phyloP scores from a whole-genome alignment of 495 filamentous ascomycete genomes.

The Amphirosellinia nigrospora region DNA sequence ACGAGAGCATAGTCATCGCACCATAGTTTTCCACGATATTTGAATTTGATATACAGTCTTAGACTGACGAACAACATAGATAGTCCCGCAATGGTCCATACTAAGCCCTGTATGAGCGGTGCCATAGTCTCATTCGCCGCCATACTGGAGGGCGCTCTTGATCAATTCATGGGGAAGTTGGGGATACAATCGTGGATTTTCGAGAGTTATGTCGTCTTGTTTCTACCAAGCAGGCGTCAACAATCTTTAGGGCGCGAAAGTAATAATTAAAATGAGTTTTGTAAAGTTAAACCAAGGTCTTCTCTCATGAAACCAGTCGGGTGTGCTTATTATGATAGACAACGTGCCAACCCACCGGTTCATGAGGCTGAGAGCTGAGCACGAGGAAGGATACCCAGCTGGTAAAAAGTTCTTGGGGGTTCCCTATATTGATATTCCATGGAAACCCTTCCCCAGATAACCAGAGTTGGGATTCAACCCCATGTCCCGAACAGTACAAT shows the following conservation, averaged over 20 bases:
- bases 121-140: conserved; percentile 10
- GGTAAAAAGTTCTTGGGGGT: conserved; percentile 10
- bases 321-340: neutral
- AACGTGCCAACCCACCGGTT: neutral
- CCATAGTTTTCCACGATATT: conserved; percentile 18
- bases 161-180: neutral
- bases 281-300: neutral
- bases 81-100: conserved; percentile 7
- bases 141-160: conserved; percentile 1
- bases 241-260: neutral
- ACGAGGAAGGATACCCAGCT: neutral
- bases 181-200: neutral
- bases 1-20: conserved; percentile 19
- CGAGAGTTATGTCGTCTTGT: neutral
- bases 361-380: neutral
- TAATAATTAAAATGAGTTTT: neutral
- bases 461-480: neutral
- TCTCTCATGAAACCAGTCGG: neutral
- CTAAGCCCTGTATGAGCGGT: conserved; percentile 5
- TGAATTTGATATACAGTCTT: conserved; percentile 22
- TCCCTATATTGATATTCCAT: conserved; percentile 3
- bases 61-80: neutral
- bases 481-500: neutral
- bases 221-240: neutral
- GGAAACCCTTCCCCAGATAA: conserved; percentile 18